Evolutionary conservation across 257 asterid genomes (phyloP), one percentile per base, ranked within the genome.

Genomic region (Forsythia viridissima): DNA sequence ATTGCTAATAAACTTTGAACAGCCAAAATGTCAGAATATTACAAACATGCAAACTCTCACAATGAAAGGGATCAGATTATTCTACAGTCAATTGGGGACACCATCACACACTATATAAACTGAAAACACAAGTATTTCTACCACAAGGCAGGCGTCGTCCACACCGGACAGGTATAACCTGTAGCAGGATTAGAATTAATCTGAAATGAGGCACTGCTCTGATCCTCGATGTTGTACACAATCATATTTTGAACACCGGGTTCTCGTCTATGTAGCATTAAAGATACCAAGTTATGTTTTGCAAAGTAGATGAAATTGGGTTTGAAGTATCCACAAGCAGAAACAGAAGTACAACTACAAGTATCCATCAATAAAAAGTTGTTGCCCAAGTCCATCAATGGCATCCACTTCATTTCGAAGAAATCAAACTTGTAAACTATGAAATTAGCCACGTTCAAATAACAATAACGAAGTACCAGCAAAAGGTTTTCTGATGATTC

Each of bases 401-500:
- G 11, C 4, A 24, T 77, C 80, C 80, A 48, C 72, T 66, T n/a
- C 68, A 48, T 68, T 43, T 68, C 12, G 16, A 34, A 9, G 16
- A 34, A 4, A 46, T 77, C 67, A 68, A 77, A 20, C 80, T 66
- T 24, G 21, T 77, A 77, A 38, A 24, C 66, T 67, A 12, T 76
- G 21, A 41, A 76, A 2, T 0, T 43, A 0, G 2, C 73, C 9
- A 5, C 15, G 3, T 5, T 13, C 20, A 0, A 34, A 24, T 43
- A 10, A 7, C 34, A 3, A 15, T 39, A 68, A 12, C 11, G 66
- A 38, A 73, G 74, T 37, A 72, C 57, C 44, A 85, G 78, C 86
- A 85, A 34, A 36, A 79, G 79, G 10, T 69, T 57, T 4, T 75
- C 85, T 3, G 52, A 67, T 11, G 87, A 81, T 75, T 81, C 87